Evolutionary conservation across 371 early-diverging fungal species (phyloP).

Genomic region (Lichtheimia hyalospora): DNA sequence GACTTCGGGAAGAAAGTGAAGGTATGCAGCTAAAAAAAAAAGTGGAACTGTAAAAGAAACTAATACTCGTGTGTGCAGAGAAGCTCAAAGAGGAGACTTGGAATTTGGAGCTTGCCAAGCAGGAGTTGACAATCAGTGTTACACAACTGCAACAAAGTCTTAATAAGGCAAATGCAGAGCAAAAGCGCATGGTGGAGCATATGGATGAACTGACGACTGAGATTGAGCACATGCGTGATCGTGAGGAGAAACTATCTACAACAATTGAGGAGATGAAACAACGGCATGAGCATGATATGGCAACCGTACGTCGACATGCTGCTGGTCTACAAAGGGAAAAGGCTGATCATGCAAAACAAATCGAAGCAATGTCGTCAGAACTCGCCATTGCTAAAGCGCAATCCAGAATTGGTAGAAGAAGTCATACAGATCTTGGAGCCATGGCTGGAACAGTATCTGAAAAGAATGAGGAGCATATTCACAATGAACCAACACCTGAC

Average conservation of each 20-base stretch:
- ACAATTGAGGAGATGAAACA: conserved; percentile 57
- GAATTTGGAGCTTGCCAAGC: conserved; percentile 64
- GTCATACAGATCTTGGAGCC: conserved; percentile 33
- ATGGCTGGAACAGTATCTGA: conserved; percentile 28
- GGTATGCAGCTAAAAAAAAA: conserved; percentile 39
- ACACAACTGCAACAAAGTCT: conserved; percentile 56
- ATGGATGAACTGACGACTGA: conserved; percentile 57
- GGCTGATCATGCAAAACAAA: conserved; percentile 51
- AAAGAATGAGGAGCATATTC: conserved; percentile 27
- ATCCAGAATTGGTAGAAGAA: conserved; percentile 36
- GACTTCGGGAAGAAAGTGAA: conserved; percentile 63
- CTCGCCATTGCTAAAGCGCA: conserved; percentile 50
- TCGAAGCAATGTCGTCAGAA: conserved; percentile 64
- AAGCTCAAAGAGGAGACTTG: conserved; percentile 61
- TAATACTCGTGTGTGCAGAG: conserved; percentile 23
- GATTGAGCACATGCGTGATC: conserved; percentile 63
- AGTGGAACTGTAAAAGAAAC: neutral
- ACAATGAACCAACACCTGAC: conserved; percentile 21
- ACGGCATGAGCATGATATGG: conserved; percentile 69
- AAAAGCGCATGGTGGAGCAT: conserved; percentile 57
- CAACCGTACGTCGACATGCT: conserved; percentile 57
- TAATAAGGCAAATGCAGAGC: conserved; percentile 57
- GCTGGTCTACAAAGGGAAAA: conserved; percentile 70
- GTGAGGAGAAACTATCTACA: conserved; percentile 58
- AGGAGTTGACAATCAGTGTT: conserved; percentile 55